phyloP scores from a whole-genome alignment of 2,329 filamentous ascomycete species.

The Tolypocladium guangdongense region DNA sequence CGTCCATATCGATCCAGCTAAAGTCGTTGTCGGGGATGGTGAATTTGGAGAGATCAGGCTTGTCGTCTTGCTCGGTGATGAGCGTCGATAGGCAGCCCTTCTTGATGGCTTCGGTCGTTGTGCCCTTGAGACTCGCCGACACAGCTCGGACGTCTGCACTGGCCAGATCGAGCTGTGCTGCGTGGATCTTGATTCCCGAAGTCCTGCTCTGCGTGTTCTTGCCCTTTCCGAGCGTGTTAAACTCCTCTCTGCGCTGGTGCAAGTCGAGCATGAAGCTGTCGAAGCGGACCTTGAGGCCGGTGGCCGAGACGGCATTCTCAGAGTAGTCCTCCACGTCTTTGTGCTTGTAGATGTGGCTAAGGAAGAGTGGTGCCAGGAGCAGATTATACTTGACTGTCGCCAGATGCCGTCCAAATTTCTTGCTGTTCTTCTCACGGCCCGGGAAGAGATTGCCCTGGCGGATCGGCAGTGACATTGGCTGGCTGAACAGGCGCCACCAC shows the following conservation, averaged over 20 bases:
- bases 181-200: conserved; percentile 90
- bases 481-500: conserved; percentile 96
- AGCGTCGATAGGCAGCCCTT: conserved; percentile 41
- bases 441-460: conserved; percentile 89
- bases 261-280: conserved; percentile 97
- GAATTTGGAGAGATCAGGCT: conserved; percentile 73
- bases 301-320: conserved; percentile 71
- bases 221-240: conserved; percentile 69
- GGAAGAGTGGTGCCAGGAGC: conserved; percentile 80
- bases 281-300: conserved; percentile 89
- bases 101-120: conserved; percentile 65
- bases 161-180: conserved; percentile 84
- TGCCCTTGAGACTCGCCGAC: conserved; percentile 78
- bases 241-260: conserved; percentile 87
- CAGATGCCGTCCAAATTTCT: conserved; percentile 93
- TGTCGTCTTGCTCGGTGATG: conserved; percentile 43
- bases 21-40: conserved; percentile 92
- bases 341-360: conserved; percentile 97
- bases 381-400: conserved; percentile 99
- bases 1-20: conserved; percentile 98
- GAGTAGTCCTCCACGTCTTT: conserved; percentile 84
- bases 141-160: conserved; percentile 88
- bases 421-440: conserved; percentile 88
- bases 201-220: conserved; percentile 69
- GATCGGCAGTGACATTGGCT: conserved; percentile 86